Base-by-base conservation (phyloP, 2,329 filamentous ascomycete genomes). In the Clonostachys sp. region DNA sequence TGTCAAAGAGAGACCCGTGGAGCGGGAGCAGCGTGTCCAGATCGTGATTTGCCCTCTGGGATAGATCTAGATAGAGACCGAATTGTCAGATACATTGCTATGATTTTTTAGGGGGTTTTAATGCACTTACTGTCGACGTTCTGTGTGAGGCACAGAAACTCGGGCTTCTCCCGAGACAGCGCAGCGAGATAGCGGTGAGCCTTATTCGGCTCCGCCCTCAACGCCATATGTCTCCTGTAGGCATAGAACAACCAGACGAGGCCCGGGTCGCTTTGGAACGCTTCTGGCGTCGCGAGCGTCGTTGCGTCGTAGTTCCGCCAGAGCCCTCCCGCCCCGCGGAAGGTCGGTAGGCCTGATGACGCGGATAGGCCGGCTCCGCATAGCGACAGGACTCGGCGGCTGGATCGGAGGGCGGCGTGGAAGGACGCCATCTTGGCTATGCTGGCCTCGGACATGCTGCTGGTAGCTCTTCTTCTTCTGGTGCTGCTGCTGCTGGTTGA, bases 201-300 rank as follows among this genome's bases (percentile, higher is more conserved):
- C 3, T 74, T 68, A 57, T 96, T 96, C 0, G 91, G 91, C 51
- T 83, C 68, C 3, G 81, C 89, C 42, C 80, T 73, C 40, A 96
- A 71, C 0, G 87, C 84, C 81, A 89, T 87, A 61, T 95, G 90
- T 45, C 90, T 75, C 20, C 90, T 74, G 68, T 91, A 91, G 48
- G 78, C 85, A 67, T 96, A 96, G 63, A 96, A 96, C 51, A 95
- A 80, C 91, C 90, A 96, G 12, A 96, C 90, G 12, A 96, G 75
- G 5, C 78, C 87, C 1, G 91, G 90, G 57, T 95, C 81, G 10
- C 57, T 65, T 18, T 70, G 62, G 61, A 96, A 96, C 3, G 91
- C 90, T 39, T 81, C 75, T n/a, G 84, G 83, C 0, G 89, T 95
- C 1, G 91, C 91, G 5, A 96, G 74, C 7, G 72, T 70, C 1